A percentile compares a stretch with the other conserved stretches of the same genome.
Conservation (phyloP, 2,329 filamentous ascomycete species). For the Pseudonectria foliicola region DNA sequence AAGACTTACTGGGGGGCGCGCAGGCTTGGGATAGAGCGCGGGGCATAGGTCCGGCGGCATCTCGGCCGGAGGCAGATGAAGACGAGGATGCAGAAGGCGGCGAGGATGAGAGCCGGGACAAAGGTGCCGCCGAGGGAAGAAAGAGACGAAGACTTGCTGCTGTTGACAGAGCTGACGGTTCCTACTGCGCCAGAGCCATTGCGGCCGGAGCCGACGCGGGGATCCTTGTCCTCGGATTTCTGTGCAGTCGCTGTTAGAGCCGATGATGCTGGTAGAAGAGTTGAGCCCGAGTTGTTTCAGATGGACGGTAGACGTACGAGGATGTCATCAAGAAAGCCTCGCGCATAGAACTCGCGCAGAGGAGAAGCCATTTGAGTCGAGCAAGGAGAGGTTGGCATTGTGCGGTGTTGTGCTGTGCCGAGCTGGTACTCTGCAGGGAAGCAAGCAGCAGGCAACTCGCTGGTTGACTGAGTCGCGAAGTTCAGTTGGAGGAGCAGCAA, state of each 20-base stretch:
- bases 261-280: not conserved
- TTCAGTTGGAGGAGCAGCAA: too few species aligned
- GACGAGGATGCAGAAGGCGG: slow-evolving; percentile 40
- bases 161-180: slow-evolving; percentile 26
- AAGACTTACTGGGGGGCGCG: slow-evolving; percentile 34
- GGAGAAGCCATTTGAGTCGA: not conserved
- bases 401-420: too few species aligned
- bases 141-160: slow-evolving; percentile 28
- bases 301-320: not conserved
- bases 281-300: not conserved
- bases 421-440: too few species aligned
- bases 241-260: not conserved
- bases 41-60: slow-evolving; percentile 47
- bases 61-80: slow-evolving; percentile 44
- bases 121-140: slow-evolving; percentile 42
- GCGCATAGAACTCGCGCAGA: slow-evolving; percentile 8
- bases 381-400: too few species aligned
- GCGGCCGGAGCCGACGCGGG: slow-evolving; percentile 28
- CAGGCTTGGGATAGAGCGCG: slow-evolving; percentile 43
- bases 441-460: too few species aligned
- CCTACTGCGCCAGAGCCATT: slow-evolving; percentile 26
- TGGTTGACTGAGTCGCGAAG: too few species aligned
- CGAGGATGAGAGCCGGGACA: slow-evolving; percentile 45
- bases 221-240: slow-evolving; percentile 19
- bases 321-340: slow-evolving; percentile 11